phyloP scores from a whole-genome alignment of 1,139 yeast species.

The Pichia sp. region DNA sequence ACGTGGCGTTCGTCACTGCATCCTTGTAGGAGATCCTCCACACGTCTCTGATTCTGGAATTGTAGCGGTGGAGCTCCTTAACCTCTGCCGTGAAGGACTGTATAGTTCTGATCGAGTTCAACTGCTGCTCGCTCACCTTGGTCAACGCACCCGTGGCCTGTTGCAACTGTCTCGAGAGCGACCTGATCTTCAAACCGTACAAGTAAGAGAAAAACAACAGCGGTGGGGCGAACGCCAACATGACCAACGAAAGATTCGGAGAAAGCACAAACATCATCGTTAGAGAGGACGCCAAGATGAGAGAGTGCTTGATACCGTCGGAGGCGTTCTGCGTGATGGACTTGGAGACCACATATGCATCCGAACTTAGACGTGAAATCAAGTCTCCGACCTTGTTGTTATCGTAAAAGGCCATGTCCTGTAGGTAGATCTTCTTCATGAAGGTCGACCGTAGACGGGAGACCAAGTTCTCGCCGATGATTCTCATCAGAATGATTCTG shows the following conservation, averaged over 20 bases:
- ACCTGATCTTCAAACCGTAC: constrained; percentile 77
- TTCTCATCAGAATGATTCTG: constrained; percentile 65
- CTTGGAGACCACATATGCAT: constrained; percentile 84
- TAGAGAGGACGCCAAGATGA: constrained; percentile 75
- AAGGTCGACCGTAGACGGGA: constrained; percentile 75
- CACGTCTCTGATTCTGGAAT: constrained; percentile 67
- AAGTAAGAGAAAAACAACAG: constrained; percentile 66
- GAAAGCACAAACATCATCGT: constrained; percentile 91
- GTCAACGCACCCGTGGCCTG: constrained; percentile 83
- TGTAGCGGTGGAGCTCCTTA: constrained; percentile 57
- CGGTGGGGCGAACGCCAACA: constrained; percentile 79
- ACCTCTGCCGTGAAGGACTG: constrained; percentile 87
- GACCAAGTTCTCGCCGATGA: constrained; percentile 81
- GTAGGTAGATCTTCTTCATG: constrained; percentile 71
- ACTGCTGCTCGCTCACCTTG: constrained; percentile 86
- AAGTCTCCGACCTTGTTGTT: constrained; percentile 91
- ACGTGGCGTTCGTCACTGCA: constrained; percentile 73
- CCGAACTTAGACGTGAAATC: constrained; percentile 81
- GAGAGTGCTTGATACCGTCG: constrained; percentile 79
- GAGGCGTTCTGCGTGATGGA: constrained; percentile 86
- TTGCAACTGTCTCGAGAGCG: constrained; percentile 71
- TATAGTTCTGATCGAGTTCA: constrained; percentile 80
- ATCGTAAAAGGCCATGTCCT: constrained; percentile 91
- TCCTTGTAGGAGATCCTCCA: constrained; percentile 73
- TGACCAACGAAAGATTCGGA: constrained; percentile 67